phyloP scores from a whole-genome alignment of 2,329 filamentous ascomycete species.

The Alternaria postmessia region DNA sequence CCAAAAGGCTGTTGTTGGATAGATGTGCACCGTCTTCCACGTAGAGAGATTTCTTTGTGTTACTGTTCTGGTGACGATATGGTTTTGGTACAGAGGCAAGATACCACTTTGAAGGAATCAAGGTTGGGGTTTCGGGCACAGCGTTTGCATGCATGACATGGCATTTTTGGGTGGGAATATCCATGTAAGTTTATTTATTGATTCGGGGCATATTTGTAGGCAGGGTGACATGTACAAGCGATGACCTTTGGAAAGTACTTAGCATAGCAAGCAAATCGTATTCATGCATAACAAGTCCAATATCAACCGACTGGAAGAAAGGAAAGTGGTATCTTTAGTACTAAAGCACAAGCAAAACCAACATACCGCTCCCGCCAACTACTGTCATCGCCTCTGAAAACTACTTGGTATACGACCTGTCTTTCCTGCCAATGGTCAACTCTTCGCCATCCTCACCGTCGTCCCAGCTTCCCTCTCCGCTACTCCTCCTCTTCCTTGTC shows the following conservation, averaged over 20 bases:
- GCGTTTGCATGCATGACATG: slow-evolving; percentile 3
- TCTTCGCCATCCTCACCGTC: slow-evolving; percentile 37
- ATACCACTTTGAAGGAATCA: not conserved
- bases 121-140: slow-evolving; percentile 2
- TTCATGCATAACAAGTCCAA: slow-evolving; percentile 9
- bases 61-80: not conserved
- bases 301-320: slow-evolving; percentile 5
- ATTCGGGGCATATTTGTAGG: slow-evolving; percentile 11
- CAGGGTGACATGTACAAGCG: slow-evolving; percentile 10
- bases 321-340: slow-evolving; percentile 30
- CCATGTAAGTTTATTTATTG: not conserved
- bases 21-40: not conserved
- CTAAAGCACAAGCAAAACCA: slow-evolving; percentile 9
- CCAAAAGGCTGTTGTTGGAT: slow-evolving; percentile 81
- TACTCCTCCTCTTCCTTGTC: slow-evolving; percentile 65
- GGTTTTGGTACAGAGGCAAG: not conserved
- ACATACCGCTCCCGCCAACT: not conserved
- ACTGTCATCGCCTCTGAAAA: slow-evolving; percentile 1
- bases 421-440: slow-evolving; percentile 33
- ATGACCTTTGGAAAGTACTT: slow-evolving; percentile 11
- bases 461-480: slow-evolving; percentile 32
- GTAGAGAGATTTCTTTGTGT: not conserved
- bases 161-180: not conserved
- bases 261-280: slow-evolving; percentile 15
- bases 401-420: slow-evolving; percentile 13